A percentile compares a stretch with the other conserved stretches of the same genome.
These are phyloP conservation scores for Huntiella savannae DNA, from an alignment of 2,329 filamentous ascomycete species.

Conservation along the genomic window DNA sequence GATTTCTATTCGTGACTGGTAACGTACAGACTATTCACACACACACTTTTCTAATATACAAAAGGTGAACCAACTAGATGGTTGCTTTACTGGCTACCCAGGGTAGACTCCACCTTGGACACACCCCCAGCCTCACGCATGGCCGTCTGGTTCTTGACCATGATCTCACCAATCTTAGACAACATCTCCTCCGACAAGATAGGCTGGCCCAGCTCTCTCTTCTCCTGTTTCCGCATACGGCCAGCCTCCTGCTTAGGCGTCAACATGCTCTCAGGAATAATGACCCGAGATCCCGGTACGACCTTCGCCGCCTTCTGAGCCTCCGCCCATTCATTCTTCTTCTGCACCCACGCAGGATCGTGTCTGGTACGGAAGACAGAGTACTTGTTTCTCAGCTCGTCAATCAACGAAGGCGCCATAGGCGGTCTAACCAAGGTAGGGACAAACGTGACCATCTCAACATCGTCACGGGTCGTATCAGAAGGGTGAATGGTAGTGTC, in stretches of 20 bases:
- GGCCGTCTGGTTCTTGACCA: constrained; percentile 32
- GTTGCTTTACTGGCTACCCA: constrained; percentile 5
- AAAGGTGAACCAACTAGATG: not conserved
- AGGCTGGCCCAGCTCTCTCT: constrained; percentile 34
- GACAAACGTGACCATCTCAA: constrained; percentile 56
- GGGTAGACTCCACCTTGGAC: constrained; percentile 4
- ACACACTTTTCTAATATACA: constrained; percentile 11
- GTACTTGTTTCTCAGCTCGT: constrained; percentile 74
- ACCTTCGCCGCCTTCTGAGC: constrained; percentile 20
- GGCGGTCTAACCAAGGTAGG: constrained; percentile 62
- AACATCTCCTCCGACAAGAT: constrained; percentile 39
- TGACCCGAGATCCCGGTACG: constrained; percentile 13
- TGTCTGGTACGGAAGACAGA: constrained; percentile 66
- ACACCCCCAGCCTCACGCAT: constrained; percentile 10
- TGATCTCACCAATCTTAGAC: constrained; percentile 41
- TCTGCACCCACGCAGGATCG: constrained; percentile 50
- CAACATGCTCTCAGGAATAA: constrained; percentile 22
- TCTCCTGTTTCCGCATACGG: constrained; percentile 31
- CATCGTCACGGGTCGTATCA: constrained; percentile 61
- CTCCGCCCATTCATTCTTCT: constrained; percentile 40
- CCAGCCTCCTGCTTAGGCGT: constrained; percentile 42
- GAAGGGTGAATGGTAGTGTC: constrained; percentile 32
- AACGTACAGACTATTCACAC: not conserved
- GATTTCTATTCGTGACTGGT: not conserved
- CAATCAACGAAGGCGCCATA: constrained; percentile 58